Evolutionary conservation across 2,329 filamentous ascomycete genomes (phyloP).

Genomic region (Colletotrichum zoysiae): DNA sequence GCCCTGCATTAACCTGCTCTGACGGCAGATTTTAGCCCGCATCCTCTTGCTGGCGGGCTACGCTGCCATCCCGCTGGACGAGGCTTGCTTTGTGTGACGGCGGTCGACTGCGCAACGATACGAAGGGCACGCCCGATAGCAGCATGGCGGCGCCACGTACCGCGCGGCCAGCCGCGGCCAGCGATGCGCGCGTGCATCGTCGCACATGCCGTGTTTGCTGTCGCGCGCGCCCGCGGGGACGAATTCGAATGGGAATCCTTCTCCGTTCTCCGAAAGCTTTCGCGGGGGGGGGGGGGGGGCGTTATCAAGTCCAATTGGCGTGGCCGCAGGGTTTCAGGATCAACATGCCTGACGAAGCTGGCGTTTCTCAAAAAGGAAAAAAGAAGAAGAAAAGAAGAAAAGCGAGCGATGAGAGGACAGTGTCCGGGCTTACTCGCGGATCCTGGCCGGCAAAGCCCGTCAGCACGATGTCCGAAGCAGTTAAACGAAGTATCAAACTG

Average conservation of each 20-base stretch:
- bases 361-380: no score
- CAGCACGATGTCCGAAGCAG: slow-evolving; percentile 7
- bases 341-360: neutral
- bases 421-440: neutral
- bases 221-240: neutral
- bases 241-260: neutral
- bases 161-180: neutral
- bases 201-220: neutral
- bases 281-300: no score
- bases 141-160: neutral
- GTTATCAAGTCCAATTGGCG: slow-evolving; percentile 1
- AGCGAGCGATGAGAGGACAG: neutral
- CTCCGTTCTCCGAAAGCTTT: no score
- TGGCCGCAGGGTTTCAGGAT: neutral
- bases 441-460: slow-evolving; percentile 16
- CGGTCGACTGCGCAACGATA: neutral
- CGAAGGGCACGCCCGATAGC: neutral
- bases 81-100: neutral
- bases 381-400: no score
- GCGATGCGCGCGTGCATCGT: neutral
- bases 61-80: neutral
- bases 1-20: neutral
- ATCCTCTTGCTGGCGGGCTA: neutral
- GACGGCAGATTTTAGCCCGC: slow-evolving; percentile 34
- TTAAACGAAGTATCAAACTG: neutral